These are phyloP conservation scores for Vickermania spadyakhi DNA, from an alignment of 208 protist species.

Conservation along the genomic window DNA sequence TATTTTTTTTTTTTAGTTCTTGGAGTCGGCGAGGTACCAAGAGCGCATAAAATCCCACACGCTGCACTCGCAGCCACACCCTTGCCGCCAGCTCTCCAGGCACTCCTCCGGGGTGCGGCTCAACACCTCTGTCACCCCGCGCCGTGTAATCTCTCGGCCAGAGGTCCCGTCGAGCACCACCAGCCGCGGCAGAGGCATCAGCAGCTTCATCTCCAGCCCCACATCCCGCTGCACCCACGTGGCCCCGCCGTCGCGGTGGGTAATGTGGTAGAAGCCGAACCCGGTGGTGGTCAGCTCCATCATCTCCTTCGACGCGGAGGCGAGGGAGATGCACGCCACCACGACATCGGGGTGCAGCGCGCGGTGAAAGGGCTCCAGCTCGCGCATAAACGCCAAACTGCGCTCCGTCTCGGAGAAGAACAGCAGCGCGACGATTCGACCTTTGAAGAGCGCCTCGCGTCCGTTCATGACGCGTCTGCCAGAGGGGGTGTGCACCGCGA, in stretches of 20 bases:
- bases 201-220: slow-evolving; percentile 32
- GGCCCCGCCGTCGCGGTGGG: slow-evolving; percentile 49
- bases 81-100: slow-evolving; percentile 44
- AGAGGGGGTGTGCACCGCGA: slow-evolving; percentile 32
- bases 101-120: slow-evolving; percentile 49
- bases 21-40: slow-evolving; percentile 14
- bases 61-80: slow-evolving; percentile 21
- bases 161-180: slow-evolving; percentile 56
- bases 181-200: slow-evolving; percentile 48
- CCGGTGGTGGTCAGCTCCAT: slow-evolving; percentile 53
- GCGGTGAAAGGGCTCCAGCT: slow-evolving; percentile 34
- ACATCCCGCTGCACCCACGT: slow-evolving; percentile 62
- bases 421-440: slow-evolving; percentile 60
- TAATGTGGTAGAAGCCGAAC: slow-evolving; percentile 78
- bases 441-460: slow-evolving; percentile 40
- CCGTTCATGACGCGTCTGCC: slow-evolving; percentile 18
- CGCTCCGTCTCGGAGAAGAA: slow-evolving; percentile 77
- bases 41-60: slow-evolving; percentile 27
- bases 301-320: slow-evolving; percentile 57
- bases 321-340: slow-evolving; percentile 56
- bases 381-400: slow-evolving; percentile 52
- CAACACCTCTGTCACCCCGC: slow-evolving; percentile 57
- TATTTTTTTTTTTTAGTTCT: neutral
- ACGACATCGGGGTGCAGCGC: slow-evolving; percentile 59
- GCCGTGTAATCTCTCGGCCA: slow-evolving; percentile 47